phyloP scores from a whole-genome alignment of 805 yeast species.

The Wickerhamiella hasegawae region DNA sequence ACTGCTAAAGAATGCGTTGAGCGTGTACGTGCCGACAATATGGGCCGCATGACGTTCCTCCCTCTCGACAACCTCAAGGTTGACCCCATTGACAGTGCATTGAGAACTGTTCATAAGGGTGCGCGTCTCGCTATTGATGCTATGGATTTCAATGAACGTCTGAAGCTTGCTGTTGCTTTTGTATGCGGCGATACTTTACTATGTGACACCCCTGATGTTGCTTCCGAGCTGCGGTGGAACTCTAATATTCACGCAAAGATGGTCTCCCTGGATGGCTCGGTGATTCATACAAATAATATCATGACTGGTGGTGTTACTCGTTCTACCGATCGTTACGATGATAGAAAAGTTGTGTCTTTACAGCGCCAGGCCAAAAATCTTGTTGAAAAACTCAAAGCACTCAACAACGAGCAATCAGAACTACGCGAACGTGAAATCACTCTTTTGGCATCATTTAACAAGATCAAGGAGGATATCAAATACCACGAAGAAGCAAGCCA shows the following conservation, averaged over 20 bases:
- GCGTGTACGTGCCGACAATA: slow-evolving; percentile 66
- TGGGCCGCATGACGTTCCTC: slow-evolving; percentile 74
- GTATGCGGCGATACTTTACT: slow-evolving; percentile 68
- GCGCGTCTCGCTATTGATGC: slow-evolving; percentile 63
- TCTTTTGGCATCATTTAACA: neutral
- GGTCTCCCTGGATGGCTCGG: slow-evolving; percentile 70
- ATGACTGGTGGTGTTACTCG: slow-evolving; percentile 69
- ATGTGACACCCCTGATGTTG: slow-evolving; percentile 53
- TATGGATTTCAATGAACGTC: slow-evolving; percentile 46
- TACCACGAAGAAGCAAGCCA: neutral
- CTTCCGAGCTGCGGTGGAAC: slow-evolving; percentile 60
- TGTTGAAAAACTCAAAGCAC: slow-evolving; percentile 15
- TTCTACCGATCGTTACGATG: slow-evolving; percentile 6
- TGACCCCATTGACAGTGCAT: slow-evolving; percentile 33
- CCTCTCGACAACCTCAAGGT: slow-evolving; percentile 68
- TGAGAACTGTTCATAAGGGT: slow-evolving; percentile 29
- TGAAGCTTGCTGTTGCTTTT: slow-evolving; percentile 65
- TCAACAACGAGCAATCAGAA: neutral
- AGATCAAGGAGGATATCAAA: neutral
- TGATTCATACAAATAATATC: slow-evolving; percentile 70
- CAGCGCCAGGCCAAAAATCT: slow-evolving; percentile 8
- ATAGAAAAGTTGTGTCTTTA: slow-evolving; percentile 8
- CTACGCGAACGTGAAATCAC: neutral
- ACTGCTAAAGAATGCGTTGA: slow-evolving; percentile 65
- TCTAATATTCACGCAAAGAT: slow-evolving; percentile 41